A percentile compares a stretch with the other conserved stretches of the same genome.
Conservation (phyloP, 73 alveolate genomes). For the Paramecium biaurelia region DNA sequence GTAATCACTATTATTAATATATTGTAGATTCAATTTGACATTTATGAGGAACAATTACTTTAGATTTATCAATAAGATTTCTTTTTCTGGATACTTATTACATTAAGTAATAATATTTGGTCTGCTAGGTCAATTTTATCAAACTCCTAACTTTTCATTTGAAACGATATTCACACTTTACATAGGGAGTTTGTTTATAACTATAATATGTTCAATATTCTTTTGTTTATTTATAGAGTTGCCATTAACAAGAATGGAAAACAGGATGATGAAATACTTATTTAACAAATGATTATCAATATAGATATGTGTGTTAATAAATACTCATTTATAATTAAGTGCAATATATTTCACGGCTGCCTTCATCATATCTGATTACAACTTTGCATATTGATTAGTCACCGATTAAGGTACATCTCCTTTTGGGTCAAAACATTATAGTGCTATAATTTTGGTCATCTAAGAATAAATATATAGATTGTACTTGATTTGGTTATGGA, state of each 20-base stretch:
- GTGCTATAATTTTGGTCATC: conserved; percentile 16
- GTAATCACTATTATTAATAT: background rate
- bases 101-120: background rate
- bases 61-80: background rate
- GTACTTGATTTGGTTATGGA: conserved; percentile 27
- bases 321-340: background rate
- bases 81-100: background rate
- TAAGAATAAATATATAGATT: background rate
- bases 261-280: background rate
- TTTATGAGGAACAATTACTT: background rate
- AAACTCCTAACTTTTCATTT: background rate
- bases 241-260: background rate
- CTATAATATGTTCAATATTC: background rate
- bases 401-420: conserved; percentile 43
- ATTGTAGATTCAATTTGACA: background rate
- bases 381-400: conserved; percentile 31
- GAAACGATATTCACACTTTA: background rate
- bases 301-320: background rate
- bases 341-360: conserved; percentile 29
- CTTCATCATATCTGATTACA: conserved; percentile 47
- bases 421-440: conserved; percentile 26
- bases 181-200: background rate
- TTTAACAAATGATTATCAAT: background rate
- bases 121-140: background rate
- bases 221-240: background rate